phyloP scores from a whole-genome alignment of 192 early-diverging fungal species.

The Podila clonocystis region DNA sequence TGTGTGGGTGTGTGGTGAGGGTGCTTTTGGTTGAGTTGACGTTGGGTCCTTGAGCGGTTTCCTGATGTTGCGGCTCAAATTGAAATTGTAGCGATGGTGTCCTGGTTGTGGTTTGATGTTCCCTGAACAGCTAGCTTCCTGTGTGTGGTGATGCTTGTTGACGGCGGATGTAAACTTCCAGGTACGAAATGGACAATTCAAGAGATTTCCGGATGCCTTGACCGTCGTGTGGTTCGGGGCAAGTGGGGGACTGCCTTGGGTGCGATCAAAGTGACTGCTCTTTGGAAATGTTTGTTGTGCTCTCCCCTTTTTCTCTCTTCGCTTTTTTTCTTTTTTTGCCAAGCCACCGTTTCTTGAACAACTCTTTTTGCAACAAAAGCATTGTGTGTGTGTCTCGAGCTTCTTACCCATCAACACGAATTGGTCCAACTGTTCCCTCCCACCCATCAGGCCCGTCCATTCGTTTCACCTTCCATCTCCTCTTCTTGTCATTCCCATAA shows the following conservation, averaged over 20 bases:
- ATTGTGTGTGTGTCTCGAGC: not conserved
- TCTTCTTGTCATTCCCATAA: not conserved
- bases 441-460: not conserved
- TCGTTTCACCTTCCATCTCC: not conserved
- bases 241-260: too few species aligned
- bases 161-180: too few species aligned
- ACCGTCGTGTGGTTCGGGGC: too few species aligned
- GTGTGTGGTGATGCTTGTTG: too few species aligned
- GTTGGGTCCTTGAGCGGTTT: not conserved
- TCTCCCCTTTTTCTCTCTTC: conserved; percentile 5
- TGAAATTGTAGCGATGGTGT: not conserved
- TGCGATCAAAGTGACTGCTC: conserved; percentile 8
- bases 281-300: not conserved
- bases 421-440: not conserved
- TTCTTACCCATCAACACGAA: conserved; percentile 1
- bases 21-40: not conserved
- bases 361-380: conserved; percentile 24
- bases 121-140: too few species aligned
- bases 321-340: conserved; percentile 10
- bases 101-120: not conserved
- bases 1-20: conserved; percentile 1
- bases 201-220: too few species aligned
- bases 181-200: too few species aligned
- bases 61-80: not conserved
- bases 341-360: conserved; percentile 6